Evolutionary conservation across 2,329 filamentous ascomycete genomes (phyloP).

Genomic region (Hypoxylon sp.): DNA sequence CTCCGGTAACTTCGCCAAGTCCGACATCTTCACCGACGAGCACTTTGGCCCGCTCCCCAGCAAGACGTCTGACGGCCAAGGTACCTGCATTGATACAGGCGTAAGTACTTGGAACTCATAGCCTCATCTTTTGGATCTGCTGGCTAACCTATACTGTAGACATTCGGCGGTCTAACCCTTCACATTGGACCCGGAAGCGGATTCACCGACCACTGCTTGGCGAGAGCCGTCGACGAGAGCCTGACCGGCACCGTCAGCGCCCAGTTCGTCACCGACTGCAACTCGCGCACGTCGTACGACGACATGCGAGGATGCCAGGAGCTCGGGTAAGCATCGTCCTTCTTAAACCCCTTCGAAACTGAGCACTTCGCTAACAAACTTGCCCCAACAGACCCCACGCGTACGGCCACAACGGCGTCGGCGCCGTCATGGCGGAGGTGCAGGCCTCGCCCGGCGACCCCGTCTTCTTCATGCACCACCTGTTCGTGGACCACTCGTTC

Average conservation of each 20-base stretch:
- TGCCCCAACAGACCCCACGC: conserved; percentile 44
- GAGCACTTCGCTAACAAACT: conserved; percentile 27
- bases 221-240: conserved; percentile 46
- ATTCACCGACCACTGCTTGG: conserved; percentile 45
- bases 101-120: conserved; percentile 34
- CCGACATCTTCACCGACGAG: conserved; percentile 43
- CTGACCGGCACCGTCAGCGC: conserved; percentile 43
- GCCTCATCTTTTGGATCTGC: not conserved
- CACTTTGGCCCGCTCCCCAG: conserved; percentile 44
- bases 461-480: conserved; percentile 48
- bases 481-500: conserved; percentile 48
- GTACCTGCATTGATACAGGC: conserved; percentile 46
- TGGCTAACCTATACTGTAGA: conserved; percentile 32
- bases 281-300: conserved; percentile 42
- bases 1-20: conserved; percentile 44
- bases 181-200: conserved; percentile 45
- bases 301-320: conserved; percentile 47
- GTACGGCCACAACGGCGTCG: conserved; percentile 49
- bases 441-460: conserved; percentile 47
- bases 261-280: conserved; percentile 46
- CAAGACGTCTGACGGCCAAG: conserved; percentile 41
- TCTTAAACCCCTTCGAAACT: not conserved
- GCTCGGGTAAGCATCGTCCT: conserved; percentile 42
- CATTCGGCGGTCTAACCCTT: conserved; percentile 41
- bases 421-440: conserved; percentile 48